phyloP scores from a whole-genome alignment of 2,329 filamentous ascomycete genomes.

The Chaetoscypha palmicola region DNA sequence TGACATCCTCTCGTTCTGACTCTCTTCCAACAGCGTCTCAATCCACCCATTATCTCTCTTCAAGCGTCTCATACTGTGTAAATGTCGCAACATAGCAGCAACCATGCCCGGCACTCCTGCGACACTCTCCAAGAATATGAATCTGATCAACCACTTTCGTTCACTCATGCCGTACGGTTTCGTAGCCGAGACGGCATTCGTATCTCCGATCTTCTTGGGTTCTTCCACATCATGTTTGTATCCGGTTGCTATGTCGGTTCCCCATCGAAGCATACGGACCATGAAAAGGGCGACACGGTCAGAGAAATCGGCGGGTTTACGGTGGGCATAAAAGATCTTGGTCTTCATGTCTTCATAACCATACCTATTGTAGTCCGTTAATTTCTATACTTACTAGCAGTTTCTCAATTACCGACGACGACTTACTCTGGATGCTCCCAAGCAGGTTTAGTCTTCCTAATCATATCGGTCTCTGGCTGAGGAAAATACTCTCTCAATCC shows the following conservation, averaged over 20 bases:
- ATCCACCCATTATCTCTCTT: constrained; percentile 97
- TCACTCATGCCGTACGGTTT: constrained; percentile 68
- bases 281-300: constrained; percentile 74
- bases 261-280: constrained; percentile 68
- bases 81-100: constrained; percentile 84
- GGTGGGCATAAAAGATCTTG: constrained; percentile 67
- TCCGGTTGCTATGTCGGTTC: constrained; percentile 76
- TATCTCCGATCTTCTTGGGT: constrained; percentile 36
- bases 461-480: constrained; percentile 32
- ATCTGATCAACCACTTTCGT: constrained; percentile 80
- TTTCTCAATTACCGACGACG: no score
- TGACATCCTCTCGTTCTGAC: constrained; percentile 8
- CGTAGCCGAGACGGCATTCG: constrained; percentile 35
- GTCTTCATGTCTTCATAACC: constrained; percentile 70
- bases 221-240: constrained; percentile 62
- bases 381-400: no score
- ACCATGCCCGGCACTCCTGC: constrained; percentile 97
- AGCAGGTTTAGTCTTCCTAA: constrained; percentile 55
- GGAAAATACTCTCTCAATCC: constrained; percentile 29
- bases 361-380: no score
- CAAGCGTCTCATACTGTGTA: constrained; percentile 75
- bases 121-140: constrained; percentile 90
- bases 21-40: constrained; percentile 70
- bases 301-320: constrained; percentile 62
- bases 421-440: constrained; percentile 45